phyloP scores from a whole-genome alignment of 164 flowering plant species.

The Platanus orientalis region DNA sequence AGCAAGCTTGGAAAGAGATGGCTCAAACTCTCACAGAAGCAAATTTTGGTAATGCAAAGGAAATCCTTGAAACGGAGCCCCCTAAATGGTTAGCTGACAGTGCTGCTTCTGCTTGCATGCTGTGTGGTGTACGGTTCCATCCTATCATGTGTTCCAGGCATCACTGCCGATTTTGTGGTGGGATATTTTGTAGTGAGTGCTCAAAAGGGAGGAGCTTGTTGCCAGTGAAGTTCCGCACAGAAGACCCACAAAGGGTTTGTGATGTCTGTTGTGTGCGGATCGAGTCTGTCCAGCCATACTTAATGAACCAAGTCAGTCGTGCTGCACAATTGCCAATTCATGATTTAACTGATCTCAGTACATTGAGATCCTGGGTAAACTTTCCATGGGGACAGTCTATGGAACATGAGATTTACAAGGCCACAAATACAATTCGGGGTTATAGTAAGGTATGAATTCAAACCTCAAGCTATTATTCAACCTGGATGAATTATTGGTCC shows the following conservation, averaged over 20 bases:
- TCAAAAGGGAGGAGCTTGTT: slow-evolving; percentile 82
- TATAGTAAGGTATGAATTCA: slow-evolving; percentile 51
- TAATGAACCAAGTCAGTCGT: slow-evolving; percentile 88
- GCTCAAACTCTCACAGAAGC: slow-evolving; percentile 87
- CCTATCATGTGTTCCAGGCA: slow-evolving; percentile 95
- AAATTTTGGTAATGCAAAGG: slow-evolving; percentile 46
- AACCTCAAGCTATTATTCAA: neutral
- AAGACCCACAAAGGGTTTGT: slow-evolving; percentile 82
- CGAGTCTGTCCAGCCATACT: slow-evolving; percentile 72
- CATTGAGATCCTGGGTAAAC: slow-evolving; percentile 93
- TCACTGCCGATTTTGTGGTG: slow-evolving; percentile 94
- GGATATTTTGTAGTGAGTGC: slow-evolving; percentile 82
- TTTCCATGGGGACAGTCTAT: slow-evolving; percentile 96
- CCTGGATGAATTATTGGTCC: neutral
- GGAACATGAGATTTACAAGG: slow-evolving; percentile 97
- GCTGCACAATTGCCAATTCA: slow-evolving; percentile 91
- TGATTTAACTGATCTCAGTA: slow-evolving; percentile 93
- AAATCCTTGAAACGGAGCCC: slow-evolving; percentile 79
- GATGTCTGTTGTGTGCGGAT: slow-evolving; percentile 92
- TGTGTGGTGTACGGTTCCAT: slow-evolving; percentile 83
- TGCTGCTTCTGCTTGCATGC: slow-evolving; percentile 87
- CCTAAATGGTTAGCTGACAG: slow-evolving; percentile 96
- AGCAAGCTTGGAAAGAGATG: slow-evolving; percentile 95
- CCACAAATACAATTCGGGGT: slow-evolving; percentile 70
- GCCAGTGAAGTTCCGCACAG: slow-evolving; percentile 63